Evolutionary conservation across 2,329 filamentous ascomycete genomes (phyloP), one percentile per base, ranked within the genome.

Genomic region (Zelopaecilomyces penicillatus): DNA sequence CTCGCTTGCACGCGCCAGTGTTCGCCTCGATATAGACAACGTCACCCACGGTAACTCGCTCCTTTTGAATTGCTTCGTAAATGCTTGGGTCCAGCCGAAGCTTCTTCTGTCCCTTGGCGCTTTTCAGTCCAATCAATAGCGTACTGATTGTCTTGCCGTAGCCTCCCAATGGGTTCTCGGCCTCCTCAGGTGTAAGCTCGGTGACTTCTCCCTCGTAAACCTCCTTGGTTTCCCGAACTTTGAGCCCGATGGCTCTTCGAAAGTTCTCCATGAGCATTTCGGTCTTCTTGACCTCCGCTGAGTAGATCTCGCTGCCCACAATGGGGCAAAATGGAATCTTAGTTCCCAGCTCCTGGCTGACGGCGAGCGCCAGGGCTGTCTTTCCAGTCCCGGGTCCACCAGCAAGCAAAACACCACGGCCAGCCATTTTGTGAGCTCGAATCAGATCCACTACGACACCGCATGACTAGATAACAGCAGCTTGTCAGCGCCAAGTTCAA

Each of bases 241-340:
- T 90, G 54, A 98, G 76, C 31, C 91, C 93, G 65, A 98, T 98
- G 47, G 93, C 93, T 62, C 93, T 78, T 63, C 93, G 80, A 67
- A 98, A 98, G 72, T 97, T 97, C 75, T 98, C 93, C 93, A 97
- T 97, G 63, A 98, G 72, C 54, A 95, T 85, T 68, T 98, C 93
- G 41, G 93, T 98, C 80, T 98, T 98, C 80, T 98, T 98, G 52
- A 98, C 90, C 68, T 98, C 93, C 38, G 91, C 85, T 55, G 88
- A 95, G 71, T 96, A 98, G 58, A 98, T 85, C 68, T 98, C 93
- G 73, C 90, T 96, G 57, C 90, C 93, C 43, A 96, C 93, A 62
- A 98, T 97, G 34, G 91, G 90, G 66, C 93, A 96, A 65, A 98
- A 98, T 5, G 93, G 93, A 46, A 98, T 95, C 73, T 96, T 97